phyloP scores from a whole-genome alignment of 2,329 filamentous ascomycete genomes.

The Cercospora sesami region DNA sequence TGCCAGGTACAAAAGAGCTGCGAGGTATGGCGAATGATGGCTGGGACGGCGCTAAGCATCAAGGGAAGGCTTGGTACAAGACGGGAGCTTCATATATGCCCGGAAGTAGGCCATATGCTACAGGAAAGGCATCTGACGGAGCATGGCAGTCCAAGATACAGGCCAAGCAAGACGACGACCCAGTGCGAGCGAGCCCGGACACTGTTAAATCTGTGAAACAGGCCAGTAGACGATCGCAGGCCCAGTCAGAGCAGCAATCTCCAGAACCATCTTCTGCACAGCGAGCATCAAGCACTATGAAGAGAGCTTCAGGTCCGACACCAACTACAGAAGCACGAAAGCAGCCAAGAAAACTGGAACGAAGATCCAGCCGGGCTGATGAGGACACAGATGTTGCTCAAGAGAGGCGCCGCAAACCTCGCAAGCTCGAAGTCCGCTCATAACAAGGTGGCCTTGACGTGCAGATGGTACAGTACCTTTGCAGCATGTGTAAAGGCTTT shows the following conservation, averaged over 20 bases:
- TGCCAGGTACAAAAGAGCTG: slow-evolving; percentile 26
- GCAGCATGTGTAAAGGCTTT: background rate
- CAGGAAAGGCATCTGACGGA: slow-evolving; percentile 13
- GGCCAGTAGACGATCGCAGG: slow-evolving; percentile 7
- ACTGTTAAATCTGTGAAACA: slow-evolving; percentile 16
- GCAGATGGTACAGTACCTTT: background rate
- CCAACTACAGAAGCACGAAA: slow-evolving; percentile 15
- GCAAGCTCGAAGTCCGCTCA: slow-evolving; percentile 21
- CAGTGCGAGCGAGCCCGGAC: slow-evolving; percentile 10
- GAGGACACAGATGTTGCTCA: background rate
- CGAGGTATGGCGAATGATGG: slow-evolving; percentile 22
- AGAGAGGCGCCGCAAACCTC: slow-evolving; percentile 15
- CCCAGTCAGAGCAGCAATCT: background rate
- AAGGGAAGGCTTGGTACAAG: slow-evolving; percentile 17
- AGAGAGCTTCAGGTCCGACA: background rate
- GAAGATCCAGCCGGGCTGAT: slow-evolving; percentile 8
- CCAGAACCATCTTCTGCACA: background rate
- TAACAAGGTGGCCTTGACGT: background rate
- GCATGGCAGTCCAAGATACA: slow-evolving; percentile 15
- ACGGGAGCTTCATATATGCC: slow-evolving; percentile 20
- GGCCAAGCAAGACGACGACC: slow-evolving; percentile 12
- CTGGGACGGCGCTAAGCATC: slow-evolving; percentile 12
- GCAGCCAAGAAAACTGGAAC: slow-evolving; percentile 26
- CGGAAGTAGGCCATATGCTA: slow-evolving; percentile 7
- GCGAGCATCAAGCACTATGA: background rate